phyloP scores from a whole-genome alignment of 78 protist genomes.

The Polysphondylium violaceum region DNA sequence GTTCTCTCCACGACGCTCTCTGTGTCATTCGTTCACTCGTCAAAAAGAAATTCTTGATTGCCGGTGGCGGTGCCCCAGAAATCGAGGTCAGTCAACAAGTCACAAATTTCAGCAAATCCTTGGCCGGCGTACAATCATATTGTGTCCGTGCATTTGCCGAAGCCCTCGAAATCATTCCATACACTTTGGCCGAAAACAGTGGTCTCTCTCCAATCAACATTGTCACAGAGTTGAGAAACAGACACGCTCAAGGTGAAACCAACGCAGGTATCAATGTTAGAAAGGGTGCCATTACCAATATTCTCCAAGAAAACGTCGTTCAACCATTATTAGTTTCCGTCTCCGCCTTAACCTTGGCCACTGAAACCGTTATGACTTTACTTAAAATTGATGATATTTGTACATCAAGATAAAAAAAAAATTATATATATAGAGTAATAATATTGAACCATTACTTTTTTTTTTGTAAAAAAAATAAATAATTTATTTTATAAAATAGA shows the following conservation, averaged over 20 bases:
- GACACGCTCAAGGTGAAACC: slow-evolving; percentile 93
- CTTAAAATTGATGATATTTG: slow-evolving; percentile 98
- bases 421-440: too few species aligned
- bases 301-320: slow-evolving; percentile 96
- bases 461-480: too few species aligned
- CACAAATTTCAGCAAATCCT: slow-evolving; percentile 83
- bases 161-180: slow-evolving; percentile 98
- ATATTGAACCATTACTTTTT: too few species aligned
- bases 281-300: slow-evolving; percentile 93
- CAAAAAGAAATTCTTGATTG: slow-evolving; percentile 93
- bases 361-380: slow-evolving; percentile 98
- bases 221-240: slow-evolving; percentile 97
- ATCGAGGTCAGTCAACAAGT: slow-evolving; percentile 91
- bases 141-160: slow-evolving; percentile 98
- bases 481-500: too few species aligned
- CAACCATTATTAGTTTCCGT: slow-evolving; percentile 98
- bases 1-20: slow-evolving; percentile 99
- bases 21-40: slow-evolving; percentile 99
- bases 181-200: slow-evolving; percentile 99
- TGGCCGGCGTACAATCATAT: slow-evolving; percentile 89
- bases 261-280: slow-evolving; percentile 97
- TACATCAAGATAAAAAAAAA: slow-evolving; percentile 47
- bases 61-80: slow-evolving; percentile 99
- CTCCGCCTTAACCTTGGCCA: slow-evolving; percentile 97
- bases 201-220: slow-evolving; percentile 98